Base-by-base conservation (phyloP, 1,284 basidiomycete species). In the Trichosporon faecale region DNA sequence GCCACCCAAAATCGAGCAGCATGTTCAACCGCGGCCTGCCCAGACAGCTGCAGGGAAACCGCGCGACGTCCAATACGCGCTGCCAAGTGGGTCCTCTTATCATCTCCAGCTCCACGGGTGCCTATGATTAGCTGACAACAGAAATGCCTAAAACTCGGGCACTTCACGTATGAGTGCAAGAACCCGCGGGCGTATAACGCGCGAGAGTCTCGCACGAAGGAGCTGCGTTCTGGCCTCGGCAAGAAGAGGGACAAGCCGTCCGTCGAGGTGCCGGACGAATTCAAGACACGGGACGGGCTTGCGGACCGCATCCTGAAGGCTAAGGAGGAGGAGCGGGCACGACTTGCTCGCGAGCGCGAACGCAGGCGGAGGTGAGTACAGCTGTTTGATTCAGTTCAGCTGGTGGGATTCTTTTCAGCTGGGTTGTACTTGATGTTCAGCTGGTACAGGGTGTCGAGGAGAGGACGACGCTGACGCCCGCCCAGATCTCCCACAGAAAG, bases 111-210 rank as follows among this genome's bases (percentile, higher is more conserved):
- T 64, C 23, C 23, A 9, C 12, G 18, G 29, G 21, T 27, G 11
- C 60, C 35, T 23, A 3, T 4, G 12, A n/a, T n/a, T n/a, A 3
- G 35, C 66, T 68, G 25, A 70, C 70, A 11, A 1, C 66, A 82
- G 80, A 79, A 78, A 79, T 82, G 81, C 74, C 79, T 81, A 21
- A 79, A 81, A 65, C 72, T 77, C 40, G 82, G 81, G 3, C 81
- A 84, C 75, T 77, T 79, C 70, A 84, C 84, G 5, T 85, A 82
- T 76, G 78, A 85, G 75, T 85, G 84, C 73, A 76, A 74, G 61
- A 79, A 79, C 67, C 63, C 82, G 8, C 72, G 75, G 4, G 79
- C 81, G 1, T 85, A 84, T 70, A 74, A 76, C 7, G 71, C 84
- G 14, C 72, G 84, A 14, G 80, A 80, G 12, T 79, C 79, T 2